phyloP scores from a whole-genome alignment of 345 rosid genomes.

The Diplotaxis tenuifolia region DNA sequence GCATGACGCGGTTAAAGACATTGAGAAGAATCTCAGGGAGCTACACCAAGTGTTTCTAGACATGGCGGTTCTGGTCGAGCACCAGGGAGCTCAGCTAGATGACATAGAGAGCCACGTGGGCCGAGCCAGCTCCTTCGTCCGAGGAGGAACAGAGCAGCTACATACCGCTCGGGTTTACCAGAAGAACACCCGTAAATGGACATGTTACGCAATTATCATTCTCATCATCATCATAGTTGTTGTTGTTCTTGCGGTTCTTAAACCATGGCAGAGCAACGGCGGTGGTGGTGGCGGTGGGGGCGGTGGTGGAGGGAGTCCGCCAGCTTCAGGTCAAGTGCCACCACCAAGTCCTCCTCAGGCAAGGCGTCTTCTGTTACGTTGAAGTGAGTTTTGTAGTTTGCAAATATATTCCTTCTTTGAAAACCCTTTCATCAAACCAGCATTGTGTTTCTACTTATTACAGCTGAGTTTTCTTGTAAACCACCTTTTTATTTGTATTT shows the following conservation, averaged over 20 bases:
- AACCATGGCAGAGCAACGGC: slow-evolving; percentile 56
- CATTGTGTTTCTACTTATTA: slow-evolving; percentile 16
- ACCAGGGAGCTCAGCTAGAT: slow-evolving; percentile 74
- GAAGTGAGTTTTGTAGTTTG: slow-evolving; percentile 24
- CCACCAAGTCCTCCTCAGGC: slow-evolving; percentile 33
- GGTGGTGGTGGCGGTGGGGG: not conserved
- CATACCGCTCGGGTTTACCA: slow-evolving; percentile 62
- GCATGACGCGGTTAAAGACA: slow-evolving; percentile 79
- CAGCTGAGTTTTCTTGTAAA: slow-evolving; percentile 12
- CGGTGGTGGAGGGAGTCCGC: slow-evolving; percentile 17
- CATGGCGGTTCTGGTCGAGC: slow-evolving; percentile 79
- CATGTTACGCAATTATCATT: slow-evolving; percentile 56
- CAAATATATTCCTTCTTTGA: slow-evolving; percentile 26
- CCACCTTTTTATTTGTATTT: slow-evolving; percentile 6
- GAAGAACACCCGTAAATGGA: slow-evolving; percentile 83
- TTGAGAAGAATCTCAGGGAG: slow-evolving; percentile 76
- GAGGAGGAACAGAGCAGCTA: slow-evolving; percentile 54
- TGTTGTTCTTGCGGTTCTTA: slow-evolving; percentile 53
- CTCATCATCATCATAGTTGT: slow-evolving; percentile 60
- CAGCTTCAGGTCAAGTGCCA: slow-evolving; percentile 11
- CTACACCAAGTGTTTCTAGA: slow-evolving; percentile 86
- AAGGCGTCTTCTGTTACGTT: slow-evolving; percentile 37
- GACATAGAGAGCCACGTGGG: slow-evolving; percentile 80
- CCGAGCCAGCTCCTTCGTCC: slow-evolving; percentile 68
- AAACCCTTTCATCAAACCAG: slow-evolving; percentile 2